Base-by-base conservation (phyloP, 345 rosid species). In the Cardamine chenopodiifolia region DNA sequence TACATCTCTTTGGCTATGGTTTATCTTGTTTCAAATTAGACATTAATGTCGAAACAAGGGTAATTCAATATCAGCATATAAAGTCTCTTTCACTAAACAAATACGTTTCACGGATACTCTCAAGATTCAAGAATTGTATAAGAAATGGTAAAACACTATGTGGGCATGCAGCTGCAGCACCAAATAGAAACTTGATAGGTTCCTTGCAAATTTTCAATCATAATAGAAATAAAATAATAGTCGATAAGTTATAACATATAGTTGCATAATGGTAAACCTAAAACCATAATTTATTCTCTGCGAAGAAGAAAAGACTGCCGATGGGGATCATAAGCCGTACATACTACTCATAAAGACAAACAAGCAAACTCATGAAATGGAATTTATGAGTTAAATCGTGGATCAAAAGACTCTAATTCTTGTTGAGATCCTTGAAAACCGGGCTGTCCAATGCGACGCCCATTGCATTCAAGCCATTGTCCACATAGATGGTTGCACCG, bases 391-490 rank as follows among this genome's bases (percentile, higher is more conserved):
- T 37, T 26, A 8, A 14, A 5, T 39, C 55, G 2, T 23, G 1
- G 19, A 40, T 19, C 13, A 35, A 47, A 35, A 34, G 35, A 32
- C 64, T 23, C 80, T 85, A 86, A 56, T 86, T 81, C 70, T 57
- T 81, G 70, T 85, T 66, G n/a, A 91, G 97, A 66, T 85, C 95
- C 64, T 85, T 82, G 47, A 94, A 86, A 39, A 86, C 79, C 0
- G 97, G 98, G 74, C 98, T 94, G 83, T 94, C 97, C 1, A 91
- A 73, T 44, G 93, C 92, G 2, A 94, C 95, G 2, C 95, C 98
- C 98, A 94, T 94, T 32, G 97, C 90, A 47, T 91, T 91, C 57
- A 94, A 88, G 66, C 99, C 99, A 73, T 95, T 95, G 86, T 92
- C 99, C 0, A 90, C 99, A 9, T 92, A 95, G 52, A 92, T 74